Base-by-base conservation (phyloP, 305 asterid genomes). In the Ruellia speciosa region DNA sequence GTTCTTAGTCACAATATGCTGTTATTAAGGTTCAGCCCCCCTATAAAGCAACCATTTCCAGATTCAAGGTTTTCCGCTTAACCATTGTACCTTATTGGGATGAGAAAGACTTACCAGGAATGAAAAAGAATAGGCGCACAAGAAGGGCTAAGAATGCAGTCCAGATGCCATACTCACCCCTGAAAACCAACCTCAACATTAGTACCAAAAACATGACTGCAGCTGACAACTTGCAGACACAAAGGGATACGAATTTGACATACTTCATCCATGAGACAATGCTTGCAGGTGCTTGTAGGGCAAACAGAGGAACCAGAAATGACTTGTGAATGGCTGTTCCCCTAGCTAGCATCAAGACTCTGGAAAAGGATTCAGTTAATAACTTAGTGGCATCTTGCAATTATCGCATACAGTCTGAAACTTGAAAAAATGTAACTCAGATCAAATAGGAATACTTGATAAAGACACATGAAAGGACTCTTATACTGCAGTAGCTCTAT, bases 101-200 rank as follows among this genome's bases (percentile, higher is more conserved):
- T 18, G 53, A 48, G 70, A 52, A 61, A 17, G 58, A 54, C 70
- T 19, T 72, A 85, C 96, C 94, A 2, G 98, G 98, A 50, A 92
- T 80, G 69, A 14, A 67, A 81, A 82, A 88, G 83, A 92, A 92
- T 35, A 92, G 90, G 19, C 94, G 96, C 61, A 82, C 90, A n/a
- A 92, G 77, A 78, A 92, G 87, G 66, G 94, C 87, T 76, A 88
- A 69, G 83, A 92, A 88, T 59, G 96, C 99, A 70, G 87, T 67
- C 99, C 99, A 92, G 52, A 86, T 57, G 62, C 99, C 96, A 79
- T 92, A 86, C 72, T 92, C 95, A 33, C 95, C 87, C 83, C 99
- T 92, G 87, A 53, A 74, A 68, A 70, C 6, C 43, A 60, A 47
- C 45, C 43, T 45, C 40, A 14, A 24, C 7, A 33, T 53, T 43